A percentile compares a stretch with the other conserved stretches of the same genome.
phyloP scores from a whole-genome alignment of 2,329 filamentous ascomycete genomes.

The Trichoderma afroharzianum region DNA sequence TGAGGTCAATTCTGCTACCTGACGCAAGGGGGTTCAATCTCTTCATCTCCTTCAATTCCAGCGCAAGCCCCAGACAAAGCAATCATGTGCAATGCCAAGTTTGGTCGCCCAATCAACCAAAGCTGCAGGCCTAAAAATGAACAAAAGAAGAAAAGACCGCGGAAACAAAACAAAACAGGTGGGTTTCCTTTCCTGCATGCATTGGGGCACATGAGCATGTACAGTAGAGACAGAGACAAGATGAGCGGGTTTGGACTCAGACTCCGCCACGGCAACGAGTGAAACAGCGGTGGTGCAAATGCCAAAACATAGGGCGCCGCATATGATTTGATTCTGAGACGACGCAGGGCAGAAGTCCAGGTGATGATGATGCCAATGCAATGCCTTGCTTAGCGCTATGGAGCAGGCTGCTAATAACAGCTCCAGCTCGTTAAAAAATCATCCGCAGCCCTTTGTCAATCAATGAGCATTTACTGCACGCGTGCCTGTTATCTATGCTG shows the following conservation, averaged over 20 bases:
- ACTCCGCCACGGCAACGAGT: slow-evolving; percentile 16
- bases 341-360: background rate
- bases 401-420: background rate
- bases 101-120: background rate
- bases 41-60: slow-evolving; percentile 9
- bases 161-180: too few species aligned
- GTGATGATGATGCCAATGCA: background rate
- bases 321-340: slow-evolving; percentile 6
- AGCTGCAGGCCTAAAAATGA: background rate
- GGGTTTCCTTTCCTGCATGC: background rate
- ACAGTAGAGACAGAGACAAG: background rate
- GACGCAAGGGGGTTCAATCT: background rate
- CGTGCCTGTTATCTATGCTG: too few species aligned
- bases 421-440: background rate
- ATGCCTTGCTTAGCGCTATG: background rate
- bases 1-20: background rate
- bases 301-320: slow-evolving; percentile 9
- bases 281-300: slow-evolving; percentile 17
- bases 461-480: background rate
- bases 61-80: background rate
- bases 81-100: background rate
- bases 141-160: background rate
- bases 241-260: background rate
- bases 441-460: background rate
- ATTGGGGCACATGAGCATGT: background rate